Base-by-base conservation (phyloP, 352 stramenopile species). In the Pythium sp. region DNA sequence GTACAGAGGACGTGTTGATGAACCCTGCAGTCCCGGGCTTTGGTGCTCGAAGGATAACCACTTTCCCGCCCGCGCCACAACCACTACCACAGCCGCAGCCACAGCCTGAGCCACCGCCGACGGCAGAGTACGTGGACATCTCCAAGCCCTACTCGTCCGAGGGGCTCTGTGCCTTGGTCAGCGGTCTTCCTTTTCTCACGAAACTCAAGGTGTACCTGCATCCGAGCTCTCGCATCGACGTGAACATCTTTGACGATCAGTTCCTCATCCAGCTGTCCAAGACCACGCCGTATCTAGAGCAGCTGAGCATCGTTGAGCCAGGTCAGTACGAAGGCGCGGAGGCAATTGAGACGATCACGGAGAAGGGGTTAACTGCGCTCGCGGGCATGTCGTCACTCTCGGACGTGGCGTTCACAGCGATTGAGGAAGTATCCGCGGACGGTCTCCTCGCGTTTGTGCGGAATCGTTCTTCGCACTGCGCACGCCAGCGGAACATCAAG, bases 401-500 rank as follows among this genome's bases (percentile, higher is more conserved):
- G 18, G 77, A 84, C 66, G 76, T 84, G 32, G 70, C 68, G 8
- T 62, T 84, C 49, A 69, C 76, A 22, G 74, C 72, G 20, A 64
- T 82, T 26, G 60, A 71, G 28, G 61, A 69, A 11, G 64, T 68
- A 12, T 63, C 68, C 5, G 67, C 69, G 1, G 62, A 67, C 34
- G 72, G 69, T 14, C 36, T 79, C 1, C 70, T 78, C 18, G 56
- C 71, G 11, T 77, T 84, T n/a, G 68, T 82, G n/a, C 58, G 67
- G 30, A 9, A 58, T 4, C 65, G 67, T 24, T 61, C 72, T n/a
- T 63, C 72, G 20, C 64, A 70, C 6, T 76, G 67, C 26, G 67
- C 79, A 8, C 69, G 75, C 30, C 77, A 84, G 30, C 77, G 77
- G 30, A 82, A 84, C 49, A 54, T 82, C 47, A 84, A 82, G 22